Conservation (phyloP, 768 basidiomycete genomes). For the Sistotremastrum niveocremeum region DNA sequence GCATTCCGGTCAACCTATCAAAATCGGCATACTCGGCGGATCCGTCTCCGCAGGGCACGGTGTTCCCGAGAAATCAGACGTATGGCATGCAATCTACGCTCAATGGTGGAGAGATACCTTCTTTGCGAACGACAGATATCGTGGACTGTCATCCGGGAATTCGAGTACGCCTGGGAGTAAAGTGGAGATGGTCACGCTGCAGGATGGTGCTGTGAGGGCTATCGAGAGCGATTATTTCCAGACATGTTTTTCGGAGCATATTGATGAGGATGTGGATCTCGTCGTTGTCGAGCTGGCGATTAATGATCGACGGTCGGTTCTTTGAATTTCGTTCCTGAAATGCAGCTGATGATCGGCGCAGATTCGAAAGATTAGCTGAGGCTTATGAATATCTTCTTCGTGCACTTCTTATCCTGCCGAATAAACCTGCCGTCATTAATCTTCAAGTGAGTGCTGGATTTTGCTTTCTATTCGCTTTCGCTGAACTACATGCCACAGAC, state of each 20-base stretch:
- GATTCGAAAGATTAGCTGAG: conserved; percentile 7
- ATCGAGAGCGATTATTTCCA: conserved; percentile 19
- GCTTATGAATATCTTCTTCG: conserved; percentile 22
- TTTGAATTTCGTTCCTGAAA: not conserved
- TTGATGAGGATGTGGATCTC: conserved; percentile 15
- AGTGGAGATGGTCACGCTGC: not conserved
- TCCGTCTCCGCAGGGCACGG: conserved; percentile 6
- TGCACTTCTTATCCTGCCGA: conserved; percentile 15
- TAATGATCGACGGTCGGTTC: conserved; percentile 13
- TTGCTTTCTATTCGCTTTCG: not conserved
- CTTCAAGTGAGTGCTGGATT: conserved; percentile 3
- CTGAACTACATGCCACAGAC: not conserved
- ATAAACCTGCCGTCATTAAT: conserved; percentile 18
- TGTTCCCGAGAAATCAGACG: not conserved
- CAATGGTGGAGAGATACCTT: not conserved
- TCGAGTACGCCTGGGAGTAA: too few species aligned
- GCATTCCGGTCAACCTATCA: conserved; percentile 21
- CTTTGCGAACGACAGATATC: not conserved
- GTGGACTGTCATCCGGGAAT: too few species aligned
- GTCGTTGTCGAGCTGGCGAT: conserved; percentile 20
- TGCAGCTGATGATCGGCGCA: not conserved
- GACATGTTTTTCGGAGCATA: conserved; percentile 20
- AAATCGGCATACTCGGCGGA: conserved; percentile 23
- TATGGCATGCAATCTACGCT: not conserved
- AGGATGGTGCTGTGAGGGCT: conserved; percentile 7